phyloP scores from a whole-genome alignment of 306 rosid genomes.

The Glycyrrhiza uralensis region DNA sequence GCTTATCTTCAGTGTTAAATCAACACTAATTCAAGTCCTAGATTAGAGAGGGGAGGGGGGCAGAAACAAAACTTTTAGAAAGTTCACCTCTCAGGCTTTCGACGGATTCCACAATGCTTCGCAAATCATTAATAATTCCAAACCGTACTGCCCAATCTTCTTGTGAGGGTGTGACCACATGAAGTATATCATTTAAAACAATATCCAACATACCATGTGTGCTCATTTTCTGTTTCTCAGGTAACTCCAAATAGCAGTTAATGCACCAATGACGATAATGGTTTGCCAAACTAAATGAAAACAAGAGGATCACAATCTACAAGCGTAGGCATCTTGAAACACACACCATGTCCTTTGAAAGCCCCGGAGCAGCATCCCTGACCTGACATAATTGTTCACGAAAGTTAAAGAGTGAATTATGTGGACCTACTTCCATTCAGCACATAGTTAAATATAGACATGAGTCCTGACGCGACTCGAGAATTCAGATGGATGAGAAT shows the following conservation, averaged over 20 bases:
- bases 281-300: slow-evolving; percentile 19
- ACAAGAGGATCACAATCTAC: slow-evolving; percentile 22
- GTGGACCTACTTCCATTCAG: slow-evolving; percentile 17
- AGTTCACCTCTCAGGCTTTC: slow-evolving; percentile 62
- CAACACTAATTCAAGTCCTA: neutral
- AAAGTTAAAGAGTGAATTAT: slow-evolving; percentile 28
- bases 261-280: slow-evolving; percentile 15
- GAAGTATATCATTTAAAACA: slow-evolving; percentile 49
- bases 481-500: neutral
- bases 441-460: slow-evolving; percentile 3
- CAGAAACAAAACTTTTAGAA: neutral
- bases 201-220: slow-evolving; percentile 37
- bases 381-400: slow-evolving; percentile 26
- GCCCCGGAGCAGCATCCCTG: slow-evolving; percentile 9
- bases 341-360: slow-evolving; percentile 16
- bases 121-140: slow-evolving; percentile 48
- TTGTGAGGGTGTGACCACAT: slow-evolving; percentile 43
- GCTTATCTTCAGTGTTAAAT: neutral
- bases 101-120: slow-evolving; percentile 41
- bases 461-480: neutral
- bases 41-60: neutral
- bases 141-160: slow-evolving; percentile 55
- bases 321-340: neutral
- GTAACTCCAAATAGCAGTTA: neutral
- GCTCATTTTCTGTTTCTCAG: slow-evolving; percentile 42